These are phyloP conservation scores for Zostera marina DNA, from an alignment of 116 monocot genomes.

Conservation along the genomic window DNA sequence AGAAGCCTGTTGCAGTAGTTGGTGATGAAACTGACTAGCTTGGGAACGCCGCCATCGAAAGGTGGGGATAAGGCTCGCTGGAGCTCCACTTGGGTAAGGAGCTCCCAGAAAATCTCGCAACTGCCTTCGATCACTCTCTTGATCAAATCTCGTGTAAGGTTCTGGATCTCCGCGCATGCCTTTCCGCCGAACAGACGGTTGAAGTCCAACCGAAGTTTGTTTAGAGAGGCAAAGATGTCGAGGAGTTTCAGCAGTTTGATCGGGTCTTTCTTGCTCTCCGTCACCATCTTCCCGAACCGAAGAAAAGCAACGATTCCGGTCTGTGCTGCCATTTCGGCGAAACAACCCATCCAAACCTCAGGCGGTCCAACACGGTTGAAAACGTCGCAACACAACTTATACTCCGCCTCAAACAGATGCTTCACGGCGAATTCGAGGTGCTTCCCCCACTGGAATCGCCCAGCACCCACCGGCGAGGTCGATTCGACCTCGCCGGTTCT, in stretches of 20 bases:
- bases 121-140: conserved; percentile 69
- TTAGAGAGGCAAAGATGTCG: conserved; percentile 60
- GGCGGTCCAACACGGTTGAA: conserved; percentile 31
- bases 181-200: conserved; percentile 71
- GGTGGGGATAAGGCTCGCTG: conserved; percentile 48
- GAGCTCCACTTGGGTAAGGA: conserved; percentile 73
- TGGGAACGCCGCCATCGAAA: conserved; percentile 46
- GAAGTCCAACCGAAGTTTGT: conserved; percentile 67
- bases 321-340: conserved; percentile 48
- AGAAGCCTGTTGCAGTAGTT: conserved; percentile 66
- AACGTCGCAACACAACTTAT: conserved; percentile 54
- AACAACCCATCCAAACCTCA: conserved; percentile 39
- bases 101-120: conserved; percentile 83
- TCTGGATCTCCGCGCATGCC: conserved; percentile 76
- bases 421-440: conserved; percentile 82
- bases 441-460: conserved; percentile 44
- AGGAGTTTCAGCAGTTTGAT: conserved; percentile 75
- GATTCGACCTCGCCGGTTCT: too few species aligned
- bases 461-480: too few species aligned
- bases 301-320: conserved; percentile 66
- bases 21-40: conserved; percentile 58
- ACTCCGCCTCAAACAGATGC: conserved; percentile 72
- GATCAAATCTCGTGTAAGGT: conserved; percentile 60
- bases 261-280: conserved; percentile 86
- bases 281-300: conserved; percentile 44